Percentiles rank a stretch among this genome's conserved stretches.
phyloP scores from a whole-genome alignment of 2,329 filamentous ascomycete species.

The Shiraia sp. region DNA sequence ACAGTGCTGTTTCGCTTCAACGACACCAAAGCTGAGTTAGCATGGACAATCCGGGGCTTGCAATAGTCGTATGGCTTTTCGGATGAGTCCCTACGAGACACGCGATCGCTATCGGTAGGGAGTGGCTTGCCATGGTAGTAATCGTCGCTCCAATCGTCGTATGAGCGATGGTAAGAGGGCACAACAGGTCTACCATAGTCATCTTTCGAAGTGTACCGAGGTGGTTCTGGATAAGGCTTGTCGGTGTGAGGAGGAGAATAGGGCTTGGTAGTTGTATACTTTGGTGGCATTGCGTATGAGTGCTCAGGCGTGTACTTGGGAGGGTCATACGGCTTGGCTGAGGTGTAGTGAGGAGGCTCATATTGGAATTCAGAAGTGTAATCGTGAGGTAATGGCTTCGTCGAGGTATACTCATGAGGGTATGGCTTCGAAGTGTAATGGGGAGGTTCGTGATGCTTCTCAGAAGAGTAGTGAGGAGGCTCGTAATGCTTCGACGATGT shows the following conservation, averaged over 20 bases:
- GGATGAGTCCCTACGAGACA: neutral
- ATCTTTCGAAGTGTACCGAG: neutral
- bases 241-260: neutral
- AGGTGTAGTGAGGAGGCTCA: neutral
- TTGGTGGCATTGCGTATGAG: neutral
- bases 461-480: too few species aligned
- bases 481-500: too few species aligned
- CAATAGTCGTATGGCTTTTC: constrained; percentile 3
- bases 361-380: neutral
- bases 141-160: neutral
- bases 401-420: neutral
- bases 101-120: neutral
- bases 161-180: neutral
- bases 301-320: neutral
- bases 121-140: neutral
- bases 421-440: neutral
- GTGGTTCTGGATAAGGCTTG: neutral
- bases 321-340: neutral
- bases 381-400: neutral
- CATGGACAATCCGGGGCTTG: constrained; percentile 7
- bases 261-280: neutral
- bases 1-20: constrained; percentile 1
- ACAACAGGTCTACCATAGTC: neutral
- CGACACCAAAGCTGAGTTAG: neutral
- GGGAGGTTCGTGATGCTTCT: neutral